These are phyloP conservation scores for Saccharomyces paradoxus DNA, from an alignment of 805 yeast species.

Conservation along the genomic window DNA sequence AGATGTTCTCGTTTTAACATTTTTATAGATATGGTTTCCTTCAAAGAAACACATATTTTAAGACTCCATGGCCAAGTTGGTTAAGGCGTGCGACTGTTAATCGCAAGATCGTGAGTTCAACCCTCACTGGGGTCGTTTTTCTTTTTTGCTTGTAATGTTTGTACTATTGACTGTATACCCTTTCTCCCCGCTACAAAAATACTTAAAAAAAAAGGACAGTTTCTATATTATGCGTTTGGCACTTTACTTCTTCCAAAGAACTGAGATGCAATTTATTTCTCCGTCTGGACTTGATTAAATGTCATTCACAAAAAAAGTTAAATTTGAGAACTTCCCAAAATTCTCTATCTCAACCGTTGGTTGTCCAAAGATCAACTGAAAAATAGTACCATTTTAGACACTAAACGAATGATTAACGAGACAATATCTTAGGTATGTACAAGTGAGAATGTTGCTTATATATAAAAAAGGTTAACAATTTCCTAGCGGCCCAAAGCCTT, in stretches of 20 bases:
- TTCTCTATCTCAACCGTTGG: neutral
- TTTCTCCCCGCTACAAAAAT: neutral
- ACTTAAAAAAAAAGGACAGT: neutral
- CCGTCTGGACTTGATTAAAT: too few relatives aligned
- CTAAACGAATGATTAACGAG: neutral
- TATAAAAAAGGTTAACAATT: neutral
- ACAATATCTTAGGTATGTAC: neutral
- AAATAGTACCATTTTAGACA: neutral
- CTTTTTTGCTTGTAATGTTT: neutral
- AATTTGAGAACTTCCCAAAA: neutral
- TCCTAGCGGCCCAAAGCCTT: neutral
- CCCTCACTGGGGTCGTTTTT: conserved; percentile 46
- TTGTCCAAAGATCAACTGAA: neutral
- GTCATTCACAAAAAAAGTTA: too few relatives aligned
- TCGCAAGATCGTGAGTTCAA: conserved; percentile 58
- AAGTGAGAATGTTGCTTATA: neutral
- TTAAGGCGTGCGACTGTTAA: conserved; percentile 58
- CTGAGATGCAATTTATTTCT: too few relatives aligned
- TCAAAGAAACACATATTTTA: too few relatives aligned
- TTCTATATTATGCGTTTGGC: too few relatives aligned
- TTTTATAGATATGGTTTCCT: too few relatives aligned
- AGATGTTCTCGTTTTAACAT: too few relatives aligned
- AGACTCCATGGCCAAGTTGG: conserved; percentile 54
- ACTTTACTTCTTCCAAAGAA: too few relatives aligned
- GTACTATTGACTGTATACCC: too few relatives aligned